These are phyloP conservation scores for Leccinum boreale DNA, from an alignment of 768 basidiomycete species.

Conservation along the genomic window DNA sequence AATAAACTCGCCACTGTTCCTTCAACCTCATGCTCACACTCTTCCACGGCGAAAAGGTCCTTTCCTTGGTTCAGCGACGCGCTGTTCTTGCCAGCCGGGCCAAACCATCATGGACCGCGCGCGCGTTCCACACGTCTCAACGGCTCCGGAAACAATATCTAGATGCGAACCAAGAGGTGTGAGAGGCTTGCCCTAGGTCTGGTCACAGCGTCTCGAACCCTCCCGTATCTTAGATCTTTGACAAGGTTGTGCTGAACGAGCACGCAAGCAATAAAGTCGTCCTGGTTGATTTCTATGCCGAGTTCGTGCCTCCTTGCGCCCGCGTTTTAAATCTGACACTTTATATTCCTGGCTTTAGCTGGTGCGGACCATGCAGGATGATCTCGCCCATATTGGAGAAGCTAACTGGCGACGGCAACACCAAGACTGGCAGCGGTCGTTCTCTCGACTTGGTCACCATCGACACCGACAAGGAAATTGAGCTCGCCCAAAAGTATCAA, in stretches of 20 bases:
- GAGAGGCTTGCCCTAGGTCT: neutral
- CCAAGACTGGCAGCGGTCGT: slow-evolving; percentile 49
- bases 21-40: slow-evolving; percentile 8
- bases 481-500: slow-evolving; percentile 49
- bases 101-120: slow-evolving; percentile 18
- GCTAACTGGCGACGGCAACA: slow-evolving; percentile 44
- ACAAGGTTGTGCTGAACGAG: slow-evolving; percentile 27
- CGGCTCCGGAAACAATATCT: slow-evolving; percentile 36
- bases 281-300: slow-evolving; percentile 78
- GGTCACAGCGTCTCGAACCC: neutral
- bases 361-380: slow-evolving; percentile 75
- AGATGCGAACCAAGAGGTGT: slow-evolving; percentile 45
- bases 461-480: slow-evolving; percentile 53
- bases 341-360: slow-evolving; percentile 39
- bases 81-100: slow-evolving; percentile 14
- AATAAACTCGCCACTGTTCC: neutral
- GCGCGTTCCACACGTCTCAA: slow-evolving; percentile 42
- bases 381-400: slow-evolving; percentile 69
- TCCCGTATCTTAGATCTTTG: slow-evolving; percentile 33
- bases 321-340: slow-evolving; percentile 1
- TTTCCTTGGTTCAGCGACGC: slow-evolving; percentile 5
- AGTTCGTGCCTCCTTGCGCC: slow-evolving; percentile 44
- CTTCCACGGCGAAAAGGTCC: slow-evolving; percentile 6
- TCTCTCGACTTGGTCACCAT: slow-evolving; percentile 72
- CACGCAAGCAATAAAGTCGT: slow-evolving; percentile 49